Percentiles rank a stretch among this genome's conserved stretches.
Conservation (phyloP, 148 eudicot species). For the Silene latifolia region DNA sequence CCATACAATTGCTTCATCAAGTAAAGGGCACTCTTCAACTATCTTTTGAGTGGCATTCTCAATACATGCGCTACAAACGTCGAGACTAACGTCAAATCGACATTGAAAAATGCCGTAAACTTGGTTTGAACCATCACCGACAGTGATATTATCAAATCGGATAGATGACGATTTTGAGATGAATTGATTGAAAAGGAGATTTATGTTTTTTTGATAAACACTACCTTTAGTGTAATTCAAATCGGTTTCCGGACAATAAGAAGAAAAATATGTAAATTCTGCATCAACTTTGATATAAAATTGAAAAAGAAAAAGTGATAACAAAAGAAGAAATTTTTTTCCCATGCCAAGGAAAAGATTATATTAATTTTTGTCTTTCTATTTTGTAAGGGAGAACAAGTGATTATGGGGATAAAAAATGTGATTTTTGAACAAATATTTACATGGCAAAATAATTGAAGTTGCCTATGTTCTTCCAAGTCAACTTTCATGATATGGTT, state of each 20-base stretch:
- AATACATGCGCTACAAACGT: slow-evolving; percentile 19
- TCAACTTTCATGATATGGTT: too few relatives aligned
- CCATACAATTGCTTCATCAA: slow-evolving; percentile 8
- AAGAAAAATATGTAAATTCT: background rate
- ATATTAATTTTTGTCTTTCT: too few relatives aligned
- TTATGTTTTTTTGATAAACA: slow-evolving; percentile 7
- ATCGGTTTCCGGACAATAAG: background rate
- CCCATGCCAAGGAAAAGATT: background rate
- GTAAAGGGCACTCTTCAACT: background rate
- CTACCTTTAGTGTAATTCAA: slow-evolving; percentile 10
- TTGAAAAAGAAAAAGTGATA: background rate
- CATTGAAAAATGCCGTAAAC: slow-evolving; percentile 22
- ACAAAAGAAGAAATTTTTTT: background rate
- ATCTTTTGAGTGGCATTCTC: background rate
- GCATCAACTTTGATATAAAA: too few relatives aligned
- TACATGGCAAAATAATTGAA: too few relatives aligned
- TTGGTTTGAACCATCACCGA: slow-evolving; percentile 6
- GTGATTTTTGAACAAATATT: too few relatives aligned
- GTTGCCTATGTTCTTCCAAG: too few relatives aligned
- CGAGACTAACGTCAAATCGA: slow-evolving; percentile 2
- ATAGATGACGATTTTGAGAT: slow-evolving; percentile 1
- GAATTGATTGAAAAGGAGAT: slow-evolving; percentile 9
- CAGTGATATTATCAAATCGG: slow-evolving; percentile 3
- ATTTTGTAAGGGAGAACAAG: too few relatives aligned
- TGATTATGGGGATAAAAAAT: too few relatives aligned